Evolutionary conservation across 805 yeast species (phyloP).

Genomic region (Saitoella complicata): DNA sequence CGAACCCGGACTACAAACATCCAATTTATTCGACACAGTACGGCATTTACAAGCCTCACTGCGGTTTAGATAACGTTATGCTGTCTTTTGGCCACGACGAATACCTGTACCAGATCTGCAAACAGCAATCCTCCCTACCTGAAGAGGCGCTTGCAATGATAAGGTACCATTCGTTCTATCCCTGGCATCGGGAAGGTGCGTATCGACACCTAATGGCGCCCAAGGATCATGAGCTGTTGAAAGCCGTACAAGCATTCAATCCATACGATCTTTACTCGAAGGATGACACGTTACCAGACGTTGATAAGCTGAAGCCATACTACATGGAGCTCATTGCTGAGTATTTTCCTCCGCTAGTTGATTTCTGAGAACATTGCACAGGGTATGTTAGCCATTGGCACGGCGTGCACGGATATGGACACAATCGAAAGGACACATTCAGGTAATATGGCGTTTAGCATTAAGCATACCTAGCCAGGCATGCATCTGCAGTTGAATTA

Average conservation of each 20-base stretch:
- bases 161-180: constrained; percentile 58
- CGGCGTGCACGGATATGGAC: too few species aligned
- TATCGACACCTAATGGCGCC: constrained; percentile 48
- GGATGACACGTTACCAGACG: constrained; percentile 32
- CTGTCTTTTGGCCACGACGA: constrained; percentile 70
- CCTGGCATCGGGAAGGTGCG: constrained; percentile 61
- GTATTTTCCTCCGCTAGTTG: constrained; percentile 32
- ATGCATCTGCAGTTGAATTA: too few species aligned
- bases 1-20: constrained; percentile 44
- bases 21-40: constrained; percentile 50
- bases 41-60: constrained; percentile 47
- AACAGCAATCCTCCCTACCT: constrained; percentile 45
- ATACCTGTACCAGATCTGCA: constrained; percentile 59
- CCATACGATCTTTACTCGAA: constrained; percentile 56
- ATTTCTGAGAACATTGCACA: too few species aligned
- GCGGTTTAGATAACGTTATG: constrained; percentile 57
- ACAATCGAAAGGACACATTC: too few species aligned
- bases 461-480: too few species aligned
- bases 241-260: constrained; percentile 50
- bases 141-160: constrained; percentile 58
- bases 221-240: constrained; percentile 42
- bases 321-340: constrained; percentile 50
- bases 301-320: constrained; percentile 38
- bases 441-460: too few species aligned
- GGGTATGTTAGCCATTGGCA: too few species aligned